Conservation (phyloP, 2,329 filamentous ascomycete species). For the Colletotrichum lindemuthianum region DNA sequence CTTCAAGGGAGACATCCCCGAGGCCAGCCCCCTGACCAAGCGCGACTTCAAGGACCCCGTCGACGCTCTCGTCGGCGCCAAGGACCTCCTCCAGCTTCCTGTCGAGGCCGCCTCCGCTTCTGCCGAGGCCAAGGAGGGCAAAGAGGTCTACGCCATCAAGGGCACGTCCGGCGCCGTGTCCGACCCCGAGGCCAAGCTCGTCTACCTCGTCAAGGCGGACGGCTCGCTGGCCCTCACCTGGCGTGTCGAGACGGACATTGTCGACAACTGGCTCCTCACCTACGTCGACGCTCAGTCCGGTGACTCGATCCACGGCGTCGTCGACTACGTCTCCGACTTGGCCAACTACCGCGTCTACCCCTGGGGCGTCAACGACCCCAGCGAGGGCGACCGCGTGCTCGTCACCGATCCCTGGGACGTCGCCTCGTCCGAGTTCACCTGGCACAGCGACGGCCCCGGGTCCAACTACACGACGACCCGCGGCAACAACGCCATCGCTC, state of each 20-base stretch:
- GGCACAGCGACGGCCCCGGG: conserved; percentile 57
- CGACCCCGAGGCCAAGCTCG: conserved; percentile 60
- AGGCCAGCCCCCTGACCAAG: conserved; percentile 49
- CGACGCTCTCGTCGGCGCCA: conserved; percentile 54
- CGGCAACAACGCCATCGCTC: conserved; percentile 65
- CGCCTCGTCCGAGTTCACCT: conserved; percentile 56
- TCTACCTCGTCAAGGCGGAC: conserved; percentile 59
- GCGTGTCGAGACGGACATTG: conserved; percentile 63
- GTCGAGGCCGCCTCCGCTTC: conserved; percentile 42
- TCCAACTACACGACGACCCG: conserved; percentile 56
- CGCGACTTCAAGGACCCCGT: conserved; percentile 54
- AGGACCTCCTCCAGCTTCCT: conserved; percentile 46
- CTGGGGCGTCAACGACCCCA: conserved; percentile 62
- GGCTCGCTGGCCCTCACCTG: conserved; percentile 57
- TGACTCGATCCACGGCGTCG: conserved; percentile 56
- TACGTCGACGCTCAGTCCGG: conserved; percentile 60
- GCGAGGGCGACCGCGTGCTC: conserved; percentile 51
- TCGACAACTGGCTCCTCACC: conserved; percentile 62
- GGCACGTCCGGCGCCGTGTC: conserved; percentile 56
- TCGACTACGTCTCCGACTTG: conserved; percentile 61
- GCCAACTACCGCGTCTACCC: conserved; percentile 62
- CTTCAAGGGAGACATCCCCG: conserved; percentile 54
- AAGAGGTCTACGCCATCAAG: conserved; percentile 50
- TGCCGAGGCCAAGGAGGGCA: conserved; percentile 40
- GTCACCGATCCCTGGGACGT: conserved; percentile 56